A percentile compares a stretch with the other conserved stretches of the same genome.
phyloP scores from a whole-genome alignment of 306 rosid genomes.

The Malus sylvestris region DNA sequence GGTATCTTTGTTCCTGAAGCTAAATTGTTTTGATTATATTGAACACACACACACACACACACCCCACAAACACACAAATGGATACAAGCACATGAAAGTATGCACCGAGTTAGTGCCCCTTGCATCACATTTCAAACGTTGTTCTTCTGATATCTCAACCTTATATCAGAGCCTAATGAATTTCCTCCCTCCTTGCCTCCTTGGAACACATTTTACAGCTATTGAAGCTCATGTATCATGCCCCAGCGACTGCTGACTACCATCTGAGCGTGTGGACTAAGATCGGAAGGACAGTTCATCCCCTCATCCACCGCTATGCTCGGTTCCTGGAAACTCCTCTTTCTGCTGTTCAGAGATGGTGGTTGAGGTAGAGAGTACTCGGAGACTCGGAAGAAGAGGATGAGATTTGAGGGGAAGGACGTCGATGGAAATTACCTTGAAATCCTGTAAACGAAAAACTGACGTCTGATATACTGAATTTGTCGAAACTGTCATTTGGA shows the following conservation, averaged over 20 bases:
- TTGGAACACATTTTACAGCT: conserved; percentile 39
- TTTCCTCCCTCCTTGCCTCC: not conserved
- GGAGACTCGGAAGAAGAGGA: not conserved
- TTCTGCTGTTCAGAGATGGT: conserved; percentile 81
- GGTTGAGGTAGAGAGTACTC: conserved; percentile 57
- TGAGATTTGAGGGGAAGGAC: not conserved
- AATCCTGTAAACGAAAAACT: conserved; percentile 4
- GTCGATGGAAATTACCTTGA: not conserved
- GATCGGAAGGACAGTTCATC: conserved; percentile 54
- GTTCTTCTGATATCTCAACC: not conserved
- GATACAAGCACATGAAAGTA: not conserved
- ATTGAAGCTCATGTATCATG: conserved; percentile 89
- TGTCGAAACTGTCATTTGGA: conserved; percentile 18
- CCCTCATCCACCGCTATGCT: conserved; percentile 50
- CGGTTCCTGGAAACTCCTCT: conserved; percentile 66
- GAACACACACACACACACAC: not conserved
- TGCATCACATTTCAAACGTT: not conserved
- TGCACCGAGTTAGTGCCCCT: not conserved
- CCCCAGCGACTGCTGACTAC: conserved; percentile 74
- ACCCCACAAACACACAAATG: not conserved
- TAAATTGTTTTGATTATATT: not conserved
- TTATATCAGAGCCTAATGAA: not conserved
- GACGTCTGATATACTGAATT: conserved; percentile 13
- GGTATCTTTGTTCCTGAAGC: not conserved
- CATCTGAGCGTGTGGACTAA: conserved; percentile 83